phyloP scores from a whole-genome alignment of 768 basidiomycete species.

The Baorangia bicolor region DNA sequence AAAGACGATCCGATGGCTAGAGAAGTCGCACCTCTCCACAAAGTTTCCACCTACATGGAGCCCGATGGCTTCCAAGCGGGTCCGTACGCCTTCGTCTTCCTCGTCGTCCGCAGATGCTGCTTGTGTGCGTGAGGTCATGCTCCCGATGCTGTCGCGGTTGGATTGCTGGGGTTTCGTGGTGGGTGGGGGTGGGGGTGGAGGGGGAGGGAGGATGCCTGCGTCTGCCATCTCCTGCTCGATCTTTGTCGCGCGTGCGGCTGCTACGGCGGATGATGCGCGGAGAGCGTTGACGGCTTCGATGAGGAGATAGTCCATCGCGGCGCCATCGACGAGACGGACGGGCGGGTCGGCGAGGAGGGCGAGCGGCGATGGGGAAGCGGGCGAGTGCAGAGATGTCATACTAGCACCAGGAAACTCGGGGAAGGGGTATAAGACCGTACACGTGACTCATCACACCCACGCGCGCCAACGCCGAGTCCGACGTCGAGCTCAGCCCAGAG shows the following conservation, averaged over 20 bases:
- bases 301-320: slow-evolving; percentile 82
- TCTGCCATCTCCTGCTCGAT: slow-evolving; percentile 79
- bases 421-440: too few relatives aligned
- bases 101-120: slow-evolving; percentile 42
- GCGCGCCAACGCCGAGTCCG: background rate
- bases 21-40: slow-evolving; percentile 64
- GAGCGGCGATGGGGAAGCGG: slow-evolving; percentile 27
- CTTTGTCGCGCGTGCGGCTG: slow-evolving; percentile 61
- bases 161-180: slow-evolving; percentile 35
- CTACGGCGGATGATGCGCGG: slow-evolving; percentile 70
- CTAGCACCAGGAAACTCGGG: too few relatives aligned
- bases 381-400: slow-evolving; percentile 25
- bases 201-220: slow-evolving; percentile 65
- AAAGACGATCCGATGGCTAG: background rate
- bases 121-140: slow-evolving; percentile 22
- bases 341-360: slow-evolving; percentile 67
- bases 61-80: slow-evolving; percentile 79
- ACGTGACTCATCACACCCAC: background rate
- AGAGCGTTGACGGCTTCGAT: slow-evolving; percentile 79
- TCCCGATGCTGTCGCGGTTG: slow-evolving; percentile 37
- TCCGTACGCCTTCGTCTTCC: slow-evolving; percentile 69
- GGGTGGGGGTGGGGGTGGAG: slow-evolving; percentile 43
- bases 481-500: background rate
- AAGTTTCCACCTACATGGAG: slow-evolving; percentile 84
- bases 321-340: slow-evolving; percentile 56